These are phyloP conservation scores for Neofusicoccum kwambonambiense DNA, from an alignment of 2,329 filamentous ascomycete genomes.

Conservation along the genomic window DNA sequence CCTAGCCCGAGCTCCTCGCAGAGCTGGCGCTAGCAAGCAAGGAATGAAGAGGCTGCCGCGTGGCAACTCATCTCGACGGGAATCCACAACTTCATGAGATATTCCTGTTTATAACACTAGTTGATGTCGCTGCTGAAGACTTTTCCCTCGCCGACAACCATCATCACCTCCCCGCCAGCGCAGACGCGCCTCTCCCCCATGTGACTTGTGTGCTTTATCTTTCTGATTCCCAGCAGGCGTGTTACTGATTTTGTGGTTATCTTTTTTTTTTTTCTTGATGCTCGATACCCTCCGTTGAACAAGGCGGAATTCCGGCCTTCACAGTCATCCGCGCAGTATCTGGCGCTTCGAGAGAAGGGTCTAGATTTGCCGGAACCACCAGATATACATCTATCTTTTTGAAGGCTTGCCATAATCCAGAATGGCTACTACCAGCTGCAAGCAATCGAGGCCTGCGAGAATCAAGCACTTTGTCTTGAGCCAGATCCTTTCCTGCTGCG, in stretches of 20 bases:
- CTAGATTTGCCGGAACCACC: background rate
- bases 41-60: slow-evolving; percentile 29
- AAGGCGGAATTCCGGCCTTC: slow-evolving; percentile 5
- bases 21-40: slow-evolving; percentile 26
- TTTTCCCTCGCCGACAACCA: slow-evolving; percentile 2
- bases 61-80: slow-evolving; percentile 23
- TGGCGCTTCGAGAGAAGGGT: background rate
- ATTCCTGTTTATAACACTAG: slow-evolving; percentile 13
- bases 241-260: slow-evolving; percentile 12
- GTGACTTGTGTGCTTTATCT: background rate
- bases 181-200: background rate
- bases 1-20: slow-evolving; percentile 24
- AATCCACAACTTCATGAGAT: slow-evolving; percentile 18
- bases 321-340: background rate
- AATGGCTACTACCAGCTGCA: background rate
- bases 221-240: slow-evolving; percentile 9
- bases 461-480: slow-evolving; percentile 19
- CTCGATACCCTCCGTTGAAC: slow-evolving; percentile 10
- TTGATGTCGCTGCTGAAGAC: slow-evolving; percentile 14
- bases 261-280: slow-evolving; percentile 16
- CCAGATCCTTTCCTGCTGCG: slow-evolving; percentile 28
- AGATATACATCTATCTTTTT: slow-evolving; percentile 5
- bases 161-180: background rate
- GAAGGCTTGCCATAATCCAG: background rate
- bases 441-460: background rate